These are phyloP conservation scores for Teunomyces barrocoloradensis DNA, from an alignment of 805 yeast genomes.

Conservation along the genomic window DNA sequence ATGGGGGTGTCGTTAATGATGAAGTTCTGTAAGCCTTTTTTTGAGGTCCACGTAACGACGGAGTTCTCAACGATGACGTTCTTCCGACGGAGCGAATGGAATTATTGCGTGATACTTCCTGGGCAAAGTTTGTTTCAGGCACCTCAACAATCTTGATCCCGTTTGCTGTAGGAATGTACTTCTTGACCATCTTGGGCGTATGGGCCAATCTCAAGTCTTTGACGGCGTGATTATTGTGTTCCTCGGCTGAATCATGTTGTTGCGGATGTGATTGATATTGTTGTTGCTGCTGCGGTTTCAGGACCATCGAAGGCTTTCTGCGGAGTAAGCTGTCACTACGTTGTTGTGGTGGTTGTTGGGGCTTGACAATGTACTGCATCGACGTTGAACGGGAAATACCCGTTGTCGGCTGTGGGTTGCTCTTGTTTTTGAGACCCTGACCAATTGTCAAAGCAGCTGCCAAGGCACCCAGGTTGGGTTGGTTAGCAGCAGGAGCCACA, in stretches of 20 bases:
- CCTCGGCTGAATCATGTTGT: background rate
- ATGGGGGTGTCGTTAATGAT: slow-evolving; percentile 11
- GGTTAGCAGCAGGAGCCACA: slow-evolving; percentile 27
- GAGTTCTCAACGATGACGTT: slow-evolving; percentile 13
- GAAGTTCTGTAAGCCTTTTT: slow-evolving; percentile 11
- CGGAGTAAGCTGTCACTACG: slow-evolving; percentile 2
- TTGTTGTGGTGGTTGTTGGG: slow-evolving; percentile 1
- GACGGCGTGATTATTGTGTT: slow-evolving; percentile 30
- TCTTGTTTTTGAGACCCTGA: slow-evolving; percentile 21
- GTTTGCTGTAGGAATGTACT: slow-evolving; percentile 70
- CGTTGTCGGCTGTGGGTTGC: slow-evolving; percentile 7
- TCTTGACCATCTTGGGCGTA: slow-evolving; percentile 50
- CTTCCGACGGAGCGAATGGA: slow-evolving; percentile 35
- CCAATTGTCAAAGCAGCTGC: slow-evolving; percentile 48
- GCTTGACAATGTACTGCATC: slow-evolving; percentile 14
- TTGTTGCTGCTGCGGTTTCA: background rate
- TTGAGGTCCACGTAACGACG: background rate
- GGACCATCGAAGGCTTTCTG: background rate
- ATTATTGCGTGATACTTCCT: slow-evolving; percentile 39
- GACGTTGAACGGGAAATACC: slow-evolving; percentile 10
- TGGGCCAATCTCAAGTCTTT: slow-evolving; percentile 34
- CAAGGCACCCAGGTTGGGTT: slow-evolving; percentile 38
- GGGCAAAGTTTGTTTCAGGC: slow-evolving; percentile 44
- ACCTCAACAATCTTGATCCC: slow-evolving; percentile 72
- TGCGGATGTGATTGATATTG: background rate